A percentile compares a stretch with the other conserved stretches of the same genome.
These are phyloP conservation scores for Monilinia fructicola DNA, from an alignment of 2,329 filamentous ascomycete genomes.

Conservation along the genomic window DNA sequence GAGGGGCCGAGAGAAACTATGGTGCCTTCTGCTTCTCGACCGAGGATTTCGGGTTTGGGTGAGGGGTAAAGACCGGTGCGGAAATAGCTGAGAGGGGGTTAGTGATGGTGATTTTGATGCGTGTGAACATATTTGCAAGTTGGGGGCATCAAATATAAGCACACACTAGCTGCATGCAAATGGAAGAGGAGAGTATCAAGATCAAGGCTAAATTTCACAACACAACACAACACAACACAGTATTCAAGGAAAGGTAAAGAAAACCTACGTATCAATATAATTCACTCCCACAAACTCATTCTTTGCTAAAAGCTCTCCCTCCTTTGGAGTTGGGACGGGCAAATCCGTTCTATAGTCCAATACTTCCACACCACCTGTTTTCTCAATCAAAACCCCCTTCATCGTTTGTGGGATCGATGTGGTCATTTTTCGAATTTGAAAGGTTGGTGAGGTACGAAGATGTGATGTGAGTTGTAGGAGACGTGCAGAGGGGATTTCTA, in stretches of 20 bases:
- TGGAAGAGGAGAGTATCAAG: no score
- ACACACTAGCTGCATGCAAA: no score
- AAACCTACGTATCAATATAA: slow-evolving; percentile 73
- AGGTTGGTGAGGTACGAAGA: neutral
- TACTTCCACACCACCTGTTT: slow-evolving; percentile 72
- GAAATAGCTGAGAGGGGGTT: slow-evolving; percentile 62
- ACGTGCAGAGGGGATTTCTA: neutral
- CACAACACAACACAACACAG: neutral
- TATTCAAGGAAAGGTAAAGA: neutral
- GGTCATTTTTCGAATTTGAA: slow-evolving; percentile 12
- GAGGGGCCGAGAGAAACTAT: slow-evolving; percentile 62
- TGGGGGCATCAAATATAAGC: no score
- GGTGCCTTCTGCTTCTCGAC: slow-evolving; percentile 75
- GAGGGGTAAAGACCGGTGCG: slow-evolving; percentile 81
- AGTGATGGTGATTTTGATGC: neutral
- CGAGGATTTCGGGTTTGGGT: slow-evolving; percentile 70
- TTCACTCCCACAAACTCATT: slow-evolving; percentile 82
- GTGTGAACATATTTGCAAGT: neutral
- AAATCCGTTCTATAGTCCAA: slow-evolving; percentile 69
- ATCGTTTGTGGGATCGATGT: slow-evolving; percentile 33
- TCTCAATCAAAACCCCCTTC: slow-evolving; percentile 70
- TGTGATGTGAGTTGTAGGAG: neutral
- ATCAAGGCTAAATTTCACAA: neutral
- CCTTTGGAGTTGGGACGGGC: slow-evolving; percentile 64
- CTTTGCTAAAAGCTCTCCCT: slow-evolving; percentile 73